Base-by-base conservation (phyloP, 2,329 filamentous ascomycete species). In the Colletotrichum neosansevieriae region DNA sequence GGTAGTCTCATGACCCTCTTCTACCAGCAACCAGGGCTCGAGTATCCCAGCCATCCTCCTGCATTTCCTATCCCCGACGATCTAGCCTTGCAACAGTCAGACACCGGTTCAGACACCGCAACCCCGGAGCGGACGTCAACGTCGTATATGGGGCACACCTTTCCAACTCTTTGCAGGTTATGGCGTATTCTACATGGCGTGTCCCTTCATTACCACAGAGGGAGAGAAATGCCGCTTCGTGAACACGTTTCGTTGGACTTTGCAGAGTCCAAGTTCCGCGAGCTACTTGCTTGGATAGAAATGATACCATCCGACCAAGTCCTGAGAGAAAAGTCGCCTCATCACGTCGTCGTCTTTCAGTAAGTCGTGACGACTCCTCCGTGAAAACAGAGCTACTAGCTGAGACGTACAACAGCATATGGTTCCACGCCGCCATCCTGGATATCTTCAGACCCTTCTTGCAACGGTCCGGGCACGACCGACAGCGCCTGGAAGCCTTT, bases 241-340 rank as follows among this genome's bases (percentile, higher is more conserved):
- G 15, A 67, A 10, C 60, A 64, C 12, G 61, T 71, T 15, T 63
- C 68, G 13, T 63, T 77, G 3, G 68, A 70, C 7, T 76, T 79
- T 53, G 76, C 76, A 1, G 80, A 82, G 67, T 74, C 74, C 47
- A 80, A 79, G 19, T 82, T 77, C 59, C 78, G 78, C 5, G 78
- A 82, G 67, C 72, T 83, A 0, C 72, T 83, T 13, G 75, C 76
- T 1, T 82, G 79, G 79, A 74, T 73, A 6, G 77, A 80, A 19
- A 73, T 65, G 2, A 61, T 82, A 11, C 76, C 78, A 0, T 24
- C 68, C 5, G 62, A 65, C 1, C 63, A 81, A 21, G 57, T 72
- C n/a, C 74, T 74, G 11, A 67, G 56, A 6, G 71, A 77, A 3
- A 54, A 71, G 4, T 76, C 70, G 19, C 71, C 77, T 1, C 77